These are phyloP conservation scores for Sphagnum fallax DNA, from an alignment of 228 moss, liverwort and hornwort species.

Conservation along the genomic window DNA sequence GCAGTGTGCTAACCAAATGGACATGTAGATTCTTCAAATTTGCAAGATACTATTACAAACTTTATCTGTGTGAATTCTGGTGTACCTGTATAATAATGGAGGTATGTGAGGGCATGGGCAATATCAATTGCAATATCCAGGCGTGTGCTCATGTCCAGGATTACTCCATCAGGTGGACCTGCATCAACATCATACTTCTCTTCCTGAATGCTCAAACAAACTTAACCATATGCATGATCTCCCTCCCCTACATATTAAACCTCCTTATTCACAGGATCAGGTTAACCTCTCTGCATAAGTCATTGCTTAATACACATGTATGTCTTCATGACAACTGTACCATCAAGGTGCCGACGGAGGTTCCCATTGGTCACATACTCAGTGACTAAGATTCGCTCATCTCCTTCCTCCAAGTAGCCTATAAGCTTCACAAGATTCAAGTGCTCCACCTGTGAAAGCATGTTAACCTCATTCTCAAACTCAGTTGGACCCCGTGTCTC, in stretches of 20 bases:
- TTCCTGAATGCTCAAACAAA: no score
- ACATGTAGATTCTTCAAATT: no score
- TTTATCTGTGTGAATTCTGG: neutral
- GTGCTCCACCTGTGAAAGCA: constrained; percentile 93
- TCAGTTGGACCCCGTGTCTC: constrained; percentile 67
- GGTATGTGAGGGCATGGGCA: constrained; percentile 85
- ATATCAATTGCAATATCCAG: constrained; percentile 81
- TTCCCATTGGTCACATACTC: constrained; percentile 84
- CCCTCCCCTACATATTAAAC: no score
- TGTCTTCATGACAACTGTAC: constrained; percentile 17
- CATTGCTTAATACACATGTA: neutral
- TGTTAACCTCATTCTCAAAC: constrained; percentile 85
- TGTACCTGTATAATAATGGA: constrained; percentile 73
- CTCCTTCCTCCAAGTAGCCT: constrained; percentile 77
- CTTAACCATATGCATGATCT: no score
- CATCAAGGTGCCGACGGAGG: constrained; percentile 82
- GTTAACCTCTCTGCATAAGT: no score
- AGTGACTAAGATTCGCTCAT: constrained; percentile 75
- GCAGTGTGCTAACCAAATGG: no score
- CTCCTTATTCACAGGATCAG: no score
- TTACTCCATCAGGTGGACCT: constrained; percentile 14
- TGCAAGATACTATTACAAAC: no score
- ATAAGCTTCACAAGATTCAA: constrained; percentile 87
- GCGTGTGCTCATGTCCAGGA: constrained; percentile 66
- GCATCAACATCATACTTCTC: neutral